Percentiles rank a stretch among this genome's conserved stretches.
These are phyloP conservation scores for Bassia scoparia DNA, from an alignment of 148 eudicot species.

Conservation along the genomic window DNA sequence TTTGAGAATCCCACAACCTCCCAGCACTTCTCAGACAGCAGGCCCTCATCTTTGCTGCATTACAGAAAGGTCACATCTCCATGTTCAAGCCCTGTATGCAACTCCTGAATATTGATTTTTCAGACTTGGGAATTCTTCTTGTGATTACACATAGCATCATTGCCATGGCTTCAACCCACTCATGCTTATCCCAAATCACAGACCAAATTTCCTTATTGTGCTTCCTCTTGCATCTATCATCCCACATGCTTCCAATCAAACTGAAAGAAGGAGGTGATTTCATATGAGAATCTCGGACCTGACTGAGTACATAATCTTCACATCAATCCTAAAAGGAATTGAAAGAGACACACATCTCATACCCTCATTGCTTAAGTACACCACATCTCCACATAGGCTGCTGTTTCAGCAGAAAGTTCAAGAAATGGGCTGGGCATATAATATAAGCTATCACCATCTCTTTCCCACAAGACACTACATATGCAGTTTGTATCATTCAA, in stretches of 20 bases:
- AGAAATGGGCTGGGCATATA: neutral
- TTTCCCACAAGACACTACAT: neutral
- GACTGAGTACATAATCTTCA: no score
- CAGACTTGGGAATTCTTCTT: no score
- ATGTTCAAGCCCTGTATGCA: neutral
- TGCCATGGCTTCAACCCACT: no score
- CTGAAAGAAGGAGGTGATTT: no score
- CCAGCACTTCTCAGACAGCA: neutral
- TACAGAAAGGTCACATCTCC: no score
- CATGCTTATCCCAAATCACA: no score
- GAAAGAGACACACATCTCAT: neutral
- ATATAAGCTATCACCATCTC: neutral
- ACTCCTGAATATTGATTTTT: accelerated
- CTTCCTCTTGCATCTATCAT: no score
- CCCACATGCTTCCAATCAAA: neutral
- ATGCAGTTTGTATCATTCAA: neutral
- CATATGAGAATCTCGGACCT: no score
- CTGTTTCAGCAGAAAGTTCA: neutral
- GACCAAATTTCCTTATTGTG: no score
- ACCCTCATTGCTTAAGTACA: no score
- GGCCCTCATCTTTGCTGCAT: neutral
- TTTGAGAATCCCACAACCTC: neutral
- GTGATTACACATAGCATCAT: no score
- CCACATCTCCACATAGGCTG: neutral
- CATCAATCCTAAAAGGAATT: neutral